Base-by-base conservation (phyloP, 2,329 filamentous ascomycete genomes). In the Septoria linicola region DNA sequence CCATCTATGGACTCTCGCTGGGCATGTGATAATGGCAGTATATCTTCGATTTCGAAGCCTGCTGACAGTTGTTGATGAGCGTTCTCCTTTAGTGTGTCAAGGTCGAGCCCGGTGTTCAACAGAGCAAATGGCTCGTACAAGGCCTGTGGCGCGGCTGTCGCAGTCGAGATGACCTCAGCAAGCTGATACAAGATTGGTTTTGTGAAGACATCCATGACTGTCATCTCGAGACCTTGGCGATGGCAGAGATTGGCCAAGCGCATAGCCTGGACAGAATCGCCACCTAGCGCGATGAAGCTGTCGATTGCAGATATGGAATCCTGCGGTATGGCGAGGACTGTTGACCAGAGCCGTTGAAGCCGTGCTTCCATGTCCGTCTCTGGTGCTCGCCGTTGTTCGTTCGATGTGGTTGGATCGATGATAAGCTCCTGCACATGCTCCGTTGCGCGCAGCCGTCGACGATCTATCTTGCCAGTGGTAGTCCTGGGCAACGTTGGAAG, bases 381-480 rank as follows among this genome's bases (percentile, higher is more conserved):
- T 6, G 35, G 32, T 3, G 43, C 3, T 25, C 14, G 21, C 4
- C 32, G 43, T n/a, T 19, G 17, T 30, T 19, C 40, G 14, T 11
- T 30, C 16, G 40, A 30, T 4, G 40, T 23, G 14, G 37, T 41
- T 16, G 37, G 45, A 32, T 48, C 25, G 32, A 48, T 21, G 4
- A 34, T 27, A 16, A 48, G 21, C 8, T 48, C 1, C 13, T 25
- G 23, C n/a, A 11, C 16, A 21, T 36, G 30, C 8, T 39, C 21
- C 27, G 21, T 48, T 10, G 35, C 36, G 25, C 30, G 42, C 25
- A 47, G 36, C 21, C 27, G 27, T 13, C 67, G 62, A 49, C 79
- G 80, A 63, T 95, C 82, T 4, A 85, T 75, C 65, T 93, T 93
- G 1, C 86, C 86, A 46, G 85, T 85, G 0, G 79, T 66, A 0